Evolutionary conservation across 1,139 yeast genomes (phyloP), one percentile per base, ranked within the genome.

Genomic region (Arxiozyma bovina): DNA sequence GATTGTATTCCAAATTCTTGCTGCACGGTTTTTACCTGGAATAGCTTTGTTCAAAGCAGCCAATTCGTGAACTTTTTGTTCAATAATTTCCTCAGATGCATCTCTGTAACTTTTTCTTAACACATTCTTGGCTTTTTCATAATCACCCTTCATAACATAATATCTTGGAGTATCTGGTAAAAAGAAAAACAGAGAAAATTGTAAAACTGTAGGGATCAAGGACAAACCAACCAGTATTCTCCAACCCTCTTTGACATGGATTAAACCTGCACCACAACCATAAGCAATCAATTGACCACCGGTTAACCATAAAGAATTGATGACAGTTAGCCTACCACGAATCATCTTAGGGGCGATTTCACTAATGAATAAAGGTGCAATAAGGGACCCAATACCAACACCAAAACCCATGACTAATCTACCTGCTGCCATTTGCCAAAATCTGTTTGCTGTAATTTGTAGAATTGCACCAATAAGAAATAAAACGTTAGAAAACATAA

Each of bases 161-260:
- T 74, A 93, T 69, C 99, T 80, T 54, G 99, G 98, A 17, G 98
- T 90, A 67, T 93, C 99, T 9, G 99, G 98, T 70, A 93, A 79
- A 74, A 88, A 90, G 68, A 82, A 72, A 69, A 93, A 91, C 54
- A 88, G 77, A 21, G 76, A 76, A 70, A 87, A 80, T 72, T 93
- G 99, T 44, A 83, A 57, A 30, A 80, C 84, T 3, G 96, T 88
- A 9, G 99, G 98, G 23, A 91, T 80, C 76, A 91, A 79, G 55
- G 96, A 86, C 50, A 91, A 74, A 1, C 97, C 98, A 42, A 91
- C 96, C 44, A 90, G 78, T 50, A 89, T 81, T 71, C 97, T 80
- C 99, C 99, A 91, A 54, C 98, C 98, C 64, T 88, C 84, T 58
- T 77, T 62, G 40, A 89, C 85, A 50, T 77, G 74, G 47, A 81